Base-by-base conservation (phyloP, 805 yeast genomes). In the Metschnikowia similis region DNA sequence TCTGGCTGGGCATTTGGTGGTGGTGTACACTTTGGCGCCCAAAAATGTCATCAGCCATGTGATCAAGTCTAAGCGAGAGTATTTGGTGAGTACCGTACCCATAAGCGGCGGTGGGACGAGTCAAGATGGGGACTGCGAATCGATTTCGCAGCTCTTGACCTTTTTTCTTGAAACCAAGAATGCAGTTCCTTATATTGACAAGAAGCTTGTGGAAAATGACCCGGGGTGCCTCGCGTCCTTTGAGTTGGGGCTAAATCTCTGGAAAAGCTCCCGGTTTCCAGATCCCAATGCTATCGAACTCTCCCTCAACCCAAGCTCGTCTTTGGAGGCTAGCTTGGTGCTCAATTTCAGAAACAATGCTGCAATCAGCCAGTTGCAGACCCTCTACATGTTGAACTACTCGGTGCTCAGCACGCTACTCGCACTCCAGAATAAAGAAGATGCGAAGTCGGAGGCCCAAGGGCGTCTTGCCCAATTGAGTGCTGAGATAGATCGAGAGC, bases 21-120 rank as follows among this genome's bases (percentile, higher is more conserved):
- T 49, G 21, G 51, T 45, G 8, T 48, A 55, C 52, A 45, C 47
- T 31, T 27, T 54, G 41, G 26, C 53, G 9, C 56, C 57, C 6
- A 45, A 32, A 16, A 41, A 54, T 26, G 37, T 50, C 6, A 42
- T 64, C 8, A 62, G 59, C 35, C 65, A 60, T 36, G 70, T 67
- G 2, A 56, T 56, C 16, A 56, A 56, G 37, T 54, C 59, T 7
- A 45, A 45, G 14, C 29, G 39, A 35, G 59, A 56, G n/a, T 52
- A 48, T 34, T 28, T 21, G 8, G 48, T 56, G 29, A 31, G 49
- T 29, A 52, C 53, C 14, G 21, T 53, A 21, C 49, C 49, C 8
- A 3, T 37, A 3, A 34, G 30, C 17, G 45, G 21, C 13, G 37
- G 30, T 8, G 8, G 13, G 7, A 14, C 8, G n/a, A 4, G 14